phyloP scores from a whole-genome alignment of 108 stramenopile species.

The Cylindrotheca closterium region DNA sequence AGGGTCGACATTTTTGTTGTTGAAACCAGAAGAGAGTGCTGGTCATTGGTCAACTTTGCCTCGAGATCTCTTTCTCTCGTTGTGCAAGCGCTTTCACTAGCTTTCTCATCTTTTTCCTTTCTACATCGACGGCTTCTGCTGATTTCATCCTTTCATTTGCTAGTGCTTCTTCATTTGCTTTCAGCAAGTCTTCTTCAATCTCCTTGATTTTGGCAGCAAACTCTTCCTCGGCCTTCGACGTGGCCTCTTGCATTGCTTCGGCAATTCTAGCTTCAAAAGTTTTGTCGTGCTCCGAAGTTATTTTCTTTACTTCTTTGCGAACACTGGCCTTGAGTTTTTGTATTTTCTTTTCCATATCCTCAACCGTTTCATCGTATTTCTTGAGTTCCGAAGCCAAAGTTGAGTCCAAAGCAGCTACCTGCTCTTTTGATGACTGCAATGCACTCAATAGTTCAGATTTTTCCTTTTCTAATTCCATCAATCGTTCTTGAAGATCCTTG shows the following conservation, averaged over 20 bases:
- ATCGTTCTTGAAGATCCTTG: conserved; percentile 15
- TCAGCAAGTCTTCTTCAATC: conserved; percentile 8
- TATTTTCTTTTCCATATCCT: conserved; percentile 24
- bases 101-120: conserved; percentile 44
- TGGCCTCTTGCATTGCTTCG: conserved; percentile 24
- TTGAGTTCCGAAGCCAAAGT: too few species aligned
- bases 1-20: too few species aligned
- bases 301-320: background rate
- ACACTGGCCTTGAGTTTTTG: conserved; percentile 7
- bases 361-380: conserved; percentile 14
- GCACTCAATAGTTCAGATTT: conserved; percentile 21
- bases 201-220: conserved; percentile 21
- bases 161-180: conserved; percentile 11
- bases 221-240: conserved; percentile 19
- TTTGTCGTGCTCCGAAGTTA: conserved; percentile 3
- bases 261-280: conserved; percentile 11
- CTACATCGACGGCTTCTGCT: conserved; percentile 29
- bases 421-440: too few species aligned
- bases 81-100: conserved; percentile 44
- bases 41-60: too few species aligned
- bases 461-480: conserved; percentile 23
- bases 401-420: too few species aligned
- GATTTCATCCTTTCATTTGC: conserved; percentile 24
- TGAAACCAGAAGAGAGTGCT: too few species aligned
- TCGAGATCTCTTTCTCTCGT: conserved; percentile 48